Evolutionary conservation across 345 rosid species (phyloP), one percentile per base, ranked within the genome.

Genomic region (Eucalyptus marginata): DNA sequence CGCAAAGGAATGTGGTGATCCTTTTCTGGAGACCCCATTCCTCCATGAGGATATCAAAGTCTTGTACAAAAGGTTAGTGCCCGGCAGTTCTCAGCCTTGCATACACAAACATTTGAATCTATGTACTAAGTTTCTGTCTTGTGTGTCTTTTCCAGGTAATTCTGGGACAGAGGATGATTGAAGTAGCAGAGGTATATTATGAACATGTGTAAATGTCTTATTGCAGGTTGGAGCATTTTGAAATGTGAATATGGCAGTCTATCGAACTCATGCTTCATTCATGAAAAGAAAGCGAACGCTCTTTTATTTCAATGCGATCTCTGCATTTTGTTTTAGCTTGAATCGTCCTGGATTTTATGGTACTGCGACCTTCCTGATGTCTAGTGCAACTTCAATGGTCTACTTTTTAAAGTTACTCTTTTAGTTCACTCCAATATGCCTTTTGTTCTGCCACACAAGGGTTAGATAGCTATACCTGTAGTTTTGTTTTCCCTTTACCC

Each of bases 31-130:
- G 88, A 95, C 94, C 81, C 96, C 93, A 5, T 46, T 89, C 62
- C 90, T 96, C 31, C 90, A 92, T 87, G 95, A 94, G 91, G 98
- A 98, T 88, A 88, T 98, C 44, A 93, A 87, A 90, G 92, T 62
- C 81, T 90, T 98, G 90, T 95, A 95, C 95, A 94, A 89, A 94
- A 96, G 98, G 99, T 97, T 89, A 89, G 92, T 88, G 24, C 64
- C 49, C 62, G 17, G 44, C 10, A 40, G 46, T 68, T 59, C 87
- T 76, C 49, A 43, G n/a, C 52, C 62, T 81, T 44, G 29, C 29
- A 50, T 20, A 40, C 25, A 59, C 88, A 50, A 46, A 8, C 47
- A 9, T 17, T 50, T 54, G 58, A 50, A 58, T 47, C 46, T 56
- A 25, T 15, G 88, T 79, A 89, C 49, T 88, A 86, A 58, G 40